These are phyloP conservation scores for Somion occarium DNA, from an alignment of 1,284 basidiomycete species.

Conservation along the genomic window DNA sequence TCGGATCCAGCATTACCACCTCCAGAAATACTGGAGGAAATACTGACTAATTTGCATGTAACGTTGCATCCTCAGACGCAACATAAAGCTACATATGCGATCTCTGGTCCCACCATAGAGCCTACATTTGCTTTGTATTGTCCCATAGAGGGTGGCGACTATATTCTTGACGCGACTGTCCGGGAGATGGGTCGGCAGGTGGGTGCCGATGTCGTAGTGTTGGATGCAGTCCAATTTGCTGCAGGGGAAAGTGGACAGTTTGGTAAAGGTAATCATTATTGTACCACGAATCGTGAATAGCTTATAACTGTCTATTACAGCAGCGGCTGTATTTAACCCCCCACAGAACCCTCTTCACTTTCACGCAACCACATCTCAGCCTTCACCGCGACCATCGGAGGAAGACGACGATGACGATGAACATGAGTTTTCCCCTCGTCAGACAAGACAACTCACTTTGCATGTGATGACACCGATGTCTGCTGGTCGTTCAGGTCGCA, in stretches of 20 bases:
- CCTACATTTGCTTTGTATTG: constrained; percentile 79
- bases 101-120: constrained; percentile 52
- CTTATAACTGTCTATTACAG: constrained; percentile 28
- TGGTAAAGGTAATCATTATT: constrained; percentile 51
- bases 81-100: constrained; percentile 59
- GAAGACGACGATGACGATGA: constrained; percentile 46
- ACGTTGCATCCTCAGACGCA: constrained; percentile 77
- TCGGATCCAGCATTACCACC: constrained; percentile 36
- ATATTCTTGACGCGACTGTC: constrained; percentile 75
- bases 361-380: constrained; percentile 31
- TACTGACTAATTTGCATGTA: constrained; percentile 67
- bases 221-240: constrained; percentile 78
- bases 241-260: constrained; percentile 78
- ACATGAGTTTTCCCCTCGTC: constrained; percentile 31
- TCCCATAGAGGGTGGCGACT: constrained; percentile 81
- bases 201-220: constrained; percentile 72
- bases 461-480: constrained; percentile 45
- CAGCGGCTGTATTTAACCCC: constrained; percentile 60
- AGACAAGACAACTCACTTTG: constrained; percentile 57
- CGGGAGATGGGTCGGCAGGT: constrained; percentile 67
- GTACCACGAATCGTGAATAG: constrained; percentile 9
- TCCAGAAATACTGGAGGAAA: constrained; percentile 62
- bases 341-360: constrained; percentile 72
- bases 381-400: constrained; percentile 20
- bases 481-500: constrained; percentile 34